phyloP scores from a whole-genome alignment of 2,329 filamentous ascomycete species.

The Malbranchea cinnamomea region DNA sequence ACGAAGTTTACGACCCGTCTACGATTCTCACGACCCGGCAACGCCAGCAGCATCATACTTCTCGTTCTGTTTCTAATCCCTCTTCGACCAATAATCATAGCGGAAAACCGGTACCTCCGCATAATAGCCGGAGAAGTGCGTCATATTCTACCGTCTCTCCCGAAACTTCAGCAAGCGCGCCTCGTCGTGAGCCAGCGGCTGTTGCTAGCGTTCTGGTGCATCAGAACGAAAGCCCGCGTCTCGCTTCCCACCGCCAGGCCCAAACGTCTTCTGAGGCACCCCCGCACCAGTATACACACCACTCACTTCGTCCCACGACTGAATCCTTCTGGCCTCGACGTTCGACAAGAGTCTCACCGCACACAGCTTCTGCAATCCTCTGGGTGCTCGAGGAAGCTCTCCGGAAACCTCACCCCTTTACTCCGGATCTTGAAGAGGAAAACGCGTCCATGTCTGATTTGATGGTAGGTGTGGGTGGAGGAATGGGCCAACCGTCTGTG shows the following conservation, averaged over 20 bases:
- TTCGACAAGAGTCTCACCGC: slow-evolving; percentile 54
- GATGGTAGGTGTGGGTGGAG: slow-evolving; percentile 18
- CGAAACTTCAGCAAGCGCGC: no score
- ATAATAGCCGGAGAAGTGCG: no score
- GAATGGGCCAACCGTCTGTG: slow-evolving; percentile 25
- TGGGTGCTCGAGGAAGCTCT: slow-evolving; percentile 86
- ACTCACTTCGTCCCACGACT: slow-evolving; percentile 11
- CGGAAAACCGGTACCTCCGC: no score
- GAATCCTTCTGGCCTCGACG: slow-evolving; percentile 38
- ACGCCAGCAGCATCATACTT: slow-evolving; percentile 31
- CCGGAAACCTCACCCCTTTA: slow-evolving; percentile 67
- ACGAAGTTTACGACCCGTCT: slow-evolving; percentile 38
- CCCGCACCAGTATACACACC: slow-evolving; percentile 34
- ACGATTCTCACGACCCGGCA: slow-evolving; percentile 32
- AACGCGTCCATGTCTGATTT: slow-evolving; percentile 87
- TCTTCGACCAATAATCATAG: slow-evolving; percentile 23
- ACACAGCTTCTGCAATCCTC: slow-evolving; percentile 78
- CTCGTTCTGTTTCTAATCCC: slow-evolving; percentile 17
- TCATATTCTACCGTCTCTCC: no score
- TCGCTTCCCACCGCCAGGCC: slow-evolving; percentile 38
- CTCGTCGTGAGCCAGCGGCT: no score
- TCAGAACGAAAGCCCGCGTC: slow-evolving; percentile 13
- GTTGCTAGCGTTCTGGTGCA: no score
- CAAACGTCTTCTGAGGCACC: slow-evolving; percentile 39
- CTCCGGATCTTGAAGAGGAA: slow-evolving; percentile 71